phyloP scores from a whole-genome alignment of 2,329 filamentous ascomycete genomes.

The Paracorniculantispora psalliotae region DNA sequence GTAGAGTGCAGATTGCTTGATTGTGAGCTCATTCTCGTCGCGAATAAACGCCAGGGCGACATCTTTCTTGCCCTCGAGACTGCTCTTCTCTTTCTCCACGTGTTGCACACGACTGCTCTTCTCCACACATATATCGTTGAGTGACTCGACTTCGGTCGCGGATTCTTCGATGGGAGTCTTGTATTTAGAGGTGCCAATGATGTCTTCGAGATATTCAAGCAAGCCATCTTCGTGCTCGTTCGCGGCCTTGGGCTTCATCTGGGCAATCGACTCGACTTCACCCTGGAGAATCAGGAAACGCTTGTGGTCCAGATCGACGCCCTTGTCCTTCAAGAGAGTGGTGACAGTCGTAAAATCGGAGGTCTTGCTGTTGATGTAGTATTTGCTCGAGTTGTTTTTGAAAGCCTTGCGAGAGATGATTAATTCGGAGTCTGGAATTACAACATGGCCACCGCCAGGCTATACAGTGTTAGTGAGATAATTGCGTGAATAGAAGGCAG shows the following conservation, averaged over 20 bases:
- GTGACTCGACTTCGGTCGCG: constrained; percentile 78
- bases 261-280: constrained; percentile 96
- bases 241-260: constrained; percentile 96
- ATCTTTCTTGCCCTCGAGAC: constrained; percentile 93
- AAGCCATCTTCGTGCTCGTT: constrained; percentile 96
- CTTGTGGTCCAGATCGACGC: constrained; percentile 96
- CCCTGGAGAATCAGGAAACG: constrained; percentile 95
- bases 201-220: constrained; percentile 94
- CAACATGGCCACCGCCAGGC: constrained; percentile 67
- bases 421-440: constrained; percentile 78
- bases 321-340: constrained; percentile 76
- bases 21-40: constrained; percentile 86
- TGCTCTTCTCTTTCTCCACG: constrained; percentile 93
- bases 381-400: constrained; percentile 97
- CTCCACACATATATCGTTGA: constrained; percentile 93
- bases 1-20: constrained; percentile 88
- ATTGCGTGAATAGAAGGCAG: background rate
- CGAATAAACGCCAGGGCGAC: constrained; percentile 83
- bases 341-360: constrained; percentile 93
- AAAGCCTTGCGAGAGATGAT: constrained; percentile 90
- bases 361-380: constrained; percentile 87
- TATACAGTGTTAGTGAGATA: constrained; percentile 29
- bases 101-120: constrained; percentile 95
- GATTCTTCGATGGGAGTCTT: constrained; percentile 95
- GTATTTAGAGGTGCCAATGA: constrained; percentile 98